Conservation (phyloP, 495 filamentous ascomycete genomes). For the Tuber umbilicatum region DNA sequence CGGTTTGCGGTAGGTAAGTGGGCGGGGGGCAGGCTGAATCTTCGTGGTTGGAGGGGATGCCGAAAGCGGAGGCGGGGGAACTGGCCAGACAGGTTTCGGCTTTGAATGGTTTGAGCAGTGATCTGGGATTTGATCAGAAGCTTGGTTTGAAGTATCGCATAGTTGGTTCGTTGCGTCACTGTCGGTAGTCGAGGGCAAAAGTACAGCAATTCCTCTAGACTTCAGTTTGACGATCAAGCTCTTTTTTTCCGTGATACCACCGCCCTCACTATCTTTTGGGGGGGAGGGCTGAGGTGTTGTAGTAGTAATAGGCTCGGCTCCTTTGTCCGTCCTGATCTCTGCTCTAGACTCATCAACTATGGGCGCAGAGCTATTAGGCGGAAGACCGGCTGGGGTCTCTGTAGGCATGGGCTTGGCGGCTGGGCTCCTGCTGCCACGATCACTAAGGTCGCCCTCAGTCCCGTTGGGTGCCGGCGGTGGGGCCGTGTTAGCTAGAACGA, state of each 20-base stretch:
- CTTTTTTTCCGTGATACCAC: not conserved
- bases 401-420: not conserved
- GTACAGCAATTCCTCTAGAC: not conserved
- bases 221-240: not conserved
- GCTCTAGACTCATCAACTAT: not conserved
- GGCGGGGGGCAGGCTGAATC: not conserved
- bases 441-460: not conserved
- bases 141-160: not conserved
- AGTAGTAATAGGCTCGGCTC: not conserved
- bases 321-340: not conserved
- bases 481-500: not conserved
- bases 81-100: not conserved
- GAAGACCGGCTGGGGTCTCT: not conserved
- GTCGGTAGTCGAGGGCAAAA: not conserved
- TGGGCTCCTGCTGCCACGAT: not conserved
- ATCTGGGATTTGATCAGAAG: not conserved
- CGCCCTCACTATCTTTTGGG: not conserved
- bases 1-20: not conserved
- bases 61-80: not conserved
- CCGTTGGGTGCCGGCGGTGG: not conserved
- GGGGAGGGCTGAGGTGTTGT: not conserved
- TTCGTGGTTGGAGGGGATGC: not conserved
- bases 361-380: not conserved
- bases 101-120: not conserved
- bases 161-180: not conserved